phyloP scores from a whole-genome alignment of 495 filamentous ascomycete genomes.

The Parmelia sp. region DNA sequence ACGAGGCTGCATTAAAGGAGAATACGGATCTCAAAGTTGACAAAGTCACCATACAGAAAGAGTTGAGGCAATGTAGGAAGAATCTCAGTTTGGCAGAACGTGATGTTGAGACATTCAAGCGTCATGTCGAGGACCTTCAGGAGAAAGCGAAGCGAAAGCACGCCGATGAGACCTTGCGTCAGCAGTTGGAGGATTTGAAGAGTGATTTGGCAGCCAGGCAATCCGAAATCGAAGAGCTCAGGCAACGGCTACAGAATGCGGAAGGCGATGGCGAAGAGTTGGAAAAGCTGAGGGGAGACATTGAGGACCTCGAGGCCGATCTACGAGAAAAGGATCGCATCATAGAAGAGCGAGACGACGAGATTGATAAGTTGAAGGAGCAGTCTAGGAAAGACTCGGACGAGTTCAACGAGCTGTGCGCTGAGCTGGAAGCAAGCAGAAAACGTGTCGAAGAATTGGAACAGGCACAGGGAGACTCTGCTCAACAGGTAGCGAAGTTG shows the following conservation, averaged over 20 bases:
- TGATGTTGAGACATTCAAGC: slow-evolving; percentile 67
- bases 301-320: slow-evolving; percentile 61
- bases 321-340: slow-evolving; percentile 59
- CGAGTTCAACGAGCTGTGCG: slow-evolving; percentile 45
- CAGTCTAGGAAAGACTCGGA: slow-evolving; percentile 48
- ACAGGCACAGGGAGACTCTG: slow-evolving; percentile 38
- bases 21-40: slow-evolving; percentile 94
- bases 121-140: slow-evolving; percentile 69
- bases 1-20: slow-evolving; percentile 79
- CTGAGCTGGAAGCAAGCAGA: slow-evolving; percentile 48
- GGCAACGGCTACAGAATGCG: slow-evolving; percentile 39
- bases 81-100: slow-evolving; percentile 70
- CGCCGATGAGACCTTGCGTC: slow-evolving; percentile 56
- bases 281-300: slow-evolving; percentile 59
- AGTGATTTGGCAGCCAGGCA: slow-evolving; percentile 54
- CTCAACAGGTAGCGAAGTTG: slow-evolving; percentile 46
- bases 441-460: slow-evolving; percentile 56
- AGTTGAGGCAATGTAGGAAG: slow-evolving; percentile 78
- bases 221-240: slow-evolving; percentile 43
- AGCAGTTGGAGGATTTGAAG: slow-evolving; percentile 55
- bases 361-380: slow-evolving; percentile 54
- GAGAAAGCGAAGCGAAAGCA: slow-evolving; percentile 72
- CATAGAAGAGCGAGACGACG: slow-evolving; percentile 59
- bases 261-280: slow-evolving; percentile 48
- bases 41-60: slow-evolving; percentile 76